A percentile compares a stretch with the other conserved stretches of the same genome.
These are phyloP conservation scores for Cercospora berteroae DNA, from an alignment of 2,329 filamentous ascomycete genomes.

Conservation along the genomic window DNA sequence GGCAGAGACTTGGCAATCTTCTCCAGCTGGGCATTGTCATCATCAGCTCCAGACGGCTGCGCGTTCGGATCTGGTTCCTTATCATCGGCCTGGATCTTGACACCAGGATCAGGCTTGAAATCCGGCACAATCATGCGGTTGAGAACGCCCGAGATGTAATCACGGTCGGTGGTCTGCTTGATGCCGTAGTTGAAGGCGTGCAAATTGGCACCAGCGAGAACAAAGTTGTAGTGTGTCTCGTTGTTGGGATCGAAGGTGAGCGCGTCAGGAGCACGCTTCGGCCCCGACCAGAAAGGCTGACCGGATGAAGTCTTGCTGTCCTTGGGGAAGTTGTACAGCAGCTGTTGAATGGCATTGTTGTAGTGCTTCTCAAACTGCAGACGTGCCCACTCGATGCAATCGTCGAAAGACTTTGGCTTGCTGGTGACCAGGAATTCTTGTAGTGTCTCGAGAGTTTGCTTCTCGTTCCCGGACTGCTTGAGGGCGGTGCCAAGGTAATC, in stretches of 20 bases:
- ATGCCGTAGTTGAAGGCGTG: conserved; percentile 99
- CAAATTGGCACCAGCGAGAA: conserved; percentile 84
- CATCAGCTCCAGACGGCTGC: conserved; percentile 44
- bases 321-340: conserved; percentile 96
- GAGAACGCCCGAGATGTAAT: conserved; percentile 74
- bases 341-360: conserved; percentile 92
- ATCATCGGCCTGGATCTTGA: conserved; percentile 96
- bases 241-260: conserved; percentile 85
- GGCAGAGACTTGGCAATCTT: conserved; percentile 72
- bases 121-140: conserved; percentile 95
- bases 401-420: conserved; percentile 87
- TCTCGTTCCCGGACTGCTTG: conserved; percentile 93
- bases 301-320: conserved; percentile 85
- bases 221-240: conserved; percentile 80
- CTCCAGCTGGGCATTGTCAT: conserved; percentile 74
- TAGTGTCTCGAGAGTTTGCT: conserved; percentile 85
- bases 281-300: conserved; percentile 94
- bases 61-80: conserved; percentile 92
- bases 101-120: conserved; percentile 81
- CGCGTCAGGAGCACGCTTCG: conserved; percentile 90
- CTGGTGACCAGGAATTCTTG: conserved; percentile 88
- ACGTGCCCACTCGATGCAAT: conserved; percentile 94
- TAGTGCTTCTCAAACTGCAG: conserved; percentile 94
- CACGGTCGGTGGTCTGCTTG: conserved; percentile 63
- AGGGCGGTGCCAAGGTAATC: conserved; percentile 84